Evolutionary conservation across 495 filamentous ascomycete genomes (phyloP), one percentile per base, ranked within the genome.

Genomic region (Penicillium robsamsonii): DNA sequence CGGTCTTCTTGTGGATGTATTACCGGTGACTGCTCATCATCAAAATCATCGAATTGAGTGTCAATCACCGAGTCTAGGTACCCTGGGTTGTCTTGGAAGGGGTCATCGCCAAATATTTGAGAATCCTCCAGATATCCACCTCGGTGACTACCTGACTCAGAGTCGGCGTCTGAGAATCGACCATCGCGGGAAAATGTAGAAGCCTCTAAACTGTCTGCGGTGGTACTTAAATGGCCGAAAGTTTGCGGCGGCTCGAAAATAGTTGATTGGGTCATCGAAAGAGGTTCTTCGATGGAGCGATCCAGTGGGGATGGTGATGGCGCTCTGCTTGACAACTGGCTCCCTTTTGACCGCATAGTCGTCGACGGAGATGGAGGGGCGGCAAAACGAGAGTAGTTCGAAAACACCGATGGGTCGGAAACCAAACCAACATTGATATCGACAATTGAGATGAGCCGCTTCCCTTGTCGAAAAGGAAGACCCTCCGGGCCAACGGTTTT

Each of bases 331-430:
- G 65, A 65, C 29, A 62, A 48, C 27, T 66, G 71, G 47, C 71
- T 72, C 20, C 52, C 62, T 35, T 71, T 76, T 11, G 75, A 71
- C n/a, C 73, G 74, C 59, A 71, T 60, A 5, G 81, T 78, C 29
- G 76, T 79, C 3, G 75, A 72, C n/a, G 87, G 85, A 38, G 87
- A 88, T 5, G 79, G 75, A 62, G 84, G 79, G 2, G 80, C 81
- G 2, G 83, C 78, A 17, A 85, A 86, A 17, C 78, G 79, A 17
- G 80, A 73, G 55, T 89, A 75, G 6, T 81, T 82, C 9, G 87
- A 84, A 58, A 92, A 92, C 0, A 92, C 76, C 41, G 83, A 79
- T 15, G 88, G 81, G 50, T 92, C 87, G 15, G 89, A 88, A 37
- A 90, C 83, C 37, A 94, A 73, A 43, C 81, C 80, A 6, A 83